Evolutionary conservation across 2,329 filamentous ascomycete genomes (phyloP).

Genomic region (Emydomyces testavorans): DNA sequence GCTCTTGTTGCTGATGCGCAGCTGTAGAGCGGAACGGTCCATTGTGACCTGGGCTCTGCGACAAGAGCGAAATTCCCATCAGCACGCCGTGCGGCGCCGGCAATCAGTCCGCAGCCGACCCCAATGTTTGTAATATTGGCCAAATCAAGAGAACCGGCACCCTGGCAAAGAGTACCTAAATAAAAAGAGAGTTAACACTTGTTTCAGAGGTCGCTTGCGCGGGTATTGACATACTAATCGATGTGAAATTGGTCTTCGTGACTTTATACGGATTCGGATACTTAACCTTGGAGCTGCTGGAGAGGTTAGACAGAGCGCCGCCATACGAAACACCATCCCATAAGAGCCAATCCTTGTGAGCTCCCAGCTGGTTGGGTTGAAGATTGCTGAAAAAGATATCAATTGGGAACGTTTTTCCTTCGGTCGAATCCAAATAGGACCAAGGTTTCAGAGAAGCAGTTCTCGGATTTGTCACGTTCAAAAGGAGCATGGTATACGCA

Average conservation of each 20-base stretch:
- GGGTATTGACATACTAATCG: constrained; percentile 16
- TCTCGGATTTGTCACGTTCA: constrained; percentile 31
- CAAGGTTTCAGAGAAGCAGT: constrained; percentile 21
- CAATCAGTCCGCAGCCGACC: constrained; percentile 33
- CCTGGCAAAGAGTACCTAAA: constrained; percentile 23
- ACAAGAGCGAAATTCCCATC: constrained; percentile 28
- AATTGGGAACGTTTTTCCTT: constrained; percentile 27
- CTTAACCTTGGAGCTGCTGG: constrained; percentile 2
- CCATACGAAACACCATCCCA: constrained; percentile 2
- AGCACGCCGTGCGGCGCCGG: constrained; percentile 29
- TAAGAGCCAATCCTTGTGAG: constrained; percentile 1
- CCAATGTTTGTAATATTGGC: constrained; percentile 37
- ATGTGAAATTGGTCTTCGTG: constrained; percentile 19
- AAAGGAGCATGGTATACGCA: constrained; percentile 29
- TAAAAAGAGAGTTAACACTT: constrained; percentile 1
- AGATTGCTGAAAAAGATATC: neutral
- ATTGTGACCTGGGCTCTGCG: constrained; percentile 33
- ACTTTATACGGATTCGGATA: constrained; percentile 28
- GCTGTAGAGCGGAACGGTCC: constrained; percentile 35
- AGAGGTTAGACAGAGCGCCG: neutral
- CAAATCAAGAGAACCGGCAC: constrained; percentile 22
- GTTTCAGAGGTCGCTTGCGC: neutral
- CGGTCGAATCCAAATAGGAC: constrained; percentile 30
- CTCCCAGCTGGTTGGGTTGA: constrained; percentile 1
- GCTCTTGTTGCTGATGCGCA: constrained; percentile 37